phyloP scores from a whole-genome alignment of 2,329 filamentous ascomycete species.

The Xylariaceae sp. region DNA sequence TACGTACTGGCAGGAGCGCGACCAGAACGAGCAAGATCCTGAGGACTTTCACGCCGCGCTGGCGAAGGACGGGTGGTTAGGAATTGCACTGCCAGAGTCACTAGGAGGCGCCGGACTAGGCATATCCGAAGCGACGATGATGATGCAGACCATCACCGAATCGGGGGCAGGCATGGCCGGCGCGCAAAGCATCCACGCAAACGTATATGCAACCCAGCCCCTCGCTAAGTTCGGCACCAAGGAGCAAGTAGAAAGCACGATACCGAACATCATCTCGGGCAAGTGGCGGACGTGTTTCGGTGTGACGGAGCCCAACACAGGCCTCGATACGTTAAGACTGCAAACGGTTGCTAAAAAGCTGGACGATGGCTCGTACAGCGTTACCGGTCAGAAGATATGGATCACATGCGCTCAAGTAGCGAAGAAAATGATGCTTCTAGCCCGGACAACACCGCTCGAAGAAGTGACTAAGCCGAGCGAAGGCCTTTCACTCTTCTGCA shows the following conservation, averaged over 20 bases:
- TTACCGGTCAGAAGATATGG: constrained; percentile 87
- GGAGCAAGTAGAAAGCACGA: constrained; percentile 67
- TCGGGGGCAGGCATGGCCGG: constrained; percentile 81
- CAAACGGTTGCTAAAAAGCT: constrained; percentile 66
- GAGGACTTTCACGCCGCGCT: constrained; percentile 77
- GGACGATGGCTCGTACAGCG: constrained; percentile 64
- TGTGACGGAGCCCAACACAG: constrained; percentile 83
- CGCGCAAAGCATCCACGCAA: constrained; percentile 67
- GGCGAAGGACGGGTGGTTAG: constrained; percentile 79
- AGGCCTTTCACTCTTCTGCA: constrained; percentile 80
- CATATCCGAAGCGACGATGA: constrained; percentile 84
- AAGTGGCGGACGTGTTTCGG: constrained; percentile 79
- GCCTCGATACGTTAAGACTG: constrained; percentile 77
- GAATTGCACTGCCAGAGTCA: constrained; percentile 77
- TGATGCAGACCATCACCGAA: constrained; percentile 84
- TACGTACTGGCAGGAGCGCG: constrained; percentile 77
- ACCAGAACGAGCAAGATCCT: constrained; percentile 74
- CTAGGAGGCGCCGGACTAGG: constrained; percentile 78
- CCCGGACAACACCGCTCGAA: constrained; percentile 74
- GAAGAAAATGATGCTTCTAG: constrained; percentile 81
- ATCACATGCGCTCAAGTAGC: constrained; percentile 86
- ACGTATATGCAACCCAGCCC: constrained; percentile 78
- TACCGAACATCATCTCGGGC: constrained; percentile 76
- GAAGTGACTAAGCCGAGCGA: constrained; percentile 74
- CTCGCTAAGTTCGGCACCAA: constrained; percentile 74